Evolutionary conservation across 129 eudicot species (phyloP).

Genomic region (Helichrysum umbraculigerum): DNA sequence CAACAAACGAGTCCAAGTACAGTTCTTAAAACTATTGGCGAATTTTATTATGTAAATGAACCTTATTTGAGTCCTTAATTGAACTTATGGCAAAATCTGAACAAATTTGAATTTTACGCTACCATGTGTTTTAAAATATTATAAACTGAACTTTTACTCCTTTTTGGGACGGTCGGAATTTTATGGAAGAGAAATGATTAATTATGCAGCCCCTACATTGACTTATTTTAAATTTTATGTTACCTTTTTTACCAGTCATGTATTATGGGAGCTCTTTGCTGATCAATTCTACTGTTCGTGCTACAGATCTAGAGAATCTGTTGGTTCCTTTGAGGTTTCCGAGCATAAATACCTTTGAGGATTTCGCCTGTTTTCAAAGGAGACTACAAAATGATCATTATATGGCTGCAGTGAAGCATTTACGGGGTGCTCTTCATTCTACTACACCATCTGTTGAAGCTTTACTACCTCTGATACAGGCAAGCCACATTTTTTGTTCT

Average conservation of each 20-base stretch:
- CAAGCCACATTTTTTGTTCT: conserved; percentile 13
- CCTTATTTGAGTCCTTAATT: no score
- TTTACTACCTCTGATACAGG: conserved; percentile 84
- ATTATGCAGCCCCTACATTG: no score
- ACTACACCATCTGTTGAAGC: conserved; percentile 72
- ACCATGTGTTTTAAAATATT: no score
- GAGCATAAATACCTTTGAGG: conserved; percentile 40
- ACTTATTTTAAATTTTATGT: no score
- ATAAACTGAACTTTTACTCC: no score
- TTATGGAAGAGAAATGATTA: no score
- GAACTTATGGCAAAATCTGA: no score
- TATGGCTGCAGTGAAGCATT: conserved; percentile 62
- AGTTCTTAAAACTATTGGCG: no score
- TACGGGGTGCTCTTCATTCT: conserved; percentile 63
- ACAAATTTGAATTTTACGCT: no score
- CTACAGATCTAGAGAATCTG: conserved; percentile 55
- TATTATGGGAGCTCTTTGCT: not conserved
- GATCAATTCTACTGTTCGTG: not conserved
- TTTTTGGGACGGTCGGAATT: no score
- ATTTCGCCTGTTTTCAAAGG: conserved; percentile 43
- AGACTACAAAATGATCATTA: conserved; percentile 47
- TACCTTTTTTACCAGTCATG: not conserved
- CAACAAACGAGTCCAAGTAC: no score
- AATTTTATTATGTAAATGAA: no score
- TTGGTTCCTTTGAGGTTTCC: conserved; percentile 60